Percentiles rank a stretch among this genome's conserved stretches.
Conservation (phyloP, 345 rosid genomes). For the Linum lewisii region DNA sequence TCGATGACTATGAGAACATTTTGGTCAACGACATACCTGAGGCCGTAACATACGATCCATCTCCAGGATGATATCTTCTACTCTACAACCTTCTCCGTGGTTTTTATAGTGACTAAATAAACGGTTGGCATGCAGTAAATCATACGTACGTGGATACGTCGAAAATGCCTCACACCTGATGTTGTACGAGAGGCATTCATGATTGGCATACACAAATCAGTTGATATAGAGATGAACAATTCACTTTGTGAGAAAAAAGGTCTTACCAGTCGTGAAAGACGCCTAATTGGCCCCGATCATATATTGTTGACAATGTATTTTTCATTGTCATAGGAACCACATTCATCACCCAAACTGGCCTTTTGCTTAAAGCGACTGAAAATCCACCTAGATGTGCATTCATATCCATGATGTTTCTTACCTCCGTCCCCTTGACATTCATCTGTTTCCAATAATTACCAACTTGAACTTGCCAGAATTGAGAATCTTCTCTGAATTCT, state of each 20-base stretch:
- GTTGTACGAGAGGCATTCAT: slow-evolving; percentile 2
- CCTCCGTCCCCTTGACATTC: slow-evolving; percentile 38
- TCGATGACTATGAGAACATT: too few relatives aligned
- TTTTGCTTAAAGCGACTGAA: slow-evolving; percentile 47
- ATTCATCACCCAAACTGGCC: slow-evolving; percentile 92
- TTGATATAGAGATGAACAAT: slow-evolving; percentile 7
- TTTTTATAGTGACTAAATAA: slow-evolving; percentile 51
- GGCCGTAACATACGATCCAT: slow-evolving; percentile 83
- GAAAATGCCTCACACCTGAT: slow-evolving; percentile 93
- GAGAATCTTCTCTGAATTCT: slow-evolving; percentile 44
- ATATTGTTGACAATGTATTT: slow-evolving; percentile 68
- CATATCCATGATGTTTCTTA: slow-evolving; percentile 88
- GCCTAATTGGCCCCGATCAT: slow-evolving; percentile 64
- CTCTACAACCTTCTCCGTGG: slow-evolving; percentile 45
- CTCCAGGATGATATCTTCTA: slow-evolving; percentile 87
- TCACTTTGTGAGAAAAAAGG: background rate
- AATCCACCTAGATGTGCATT: slow-evolving; percentile 80
- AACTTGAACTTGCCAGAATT: slow-evolving; percentile 72
- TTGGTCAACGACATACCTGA: slow-evolving; percentile 35
- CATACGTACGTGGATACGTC: slow-evolving; percentile 84
- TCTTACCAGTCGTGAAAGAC: slow-evolving; percentile 89
- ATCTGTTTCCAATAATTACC: slow-evolving; percentile 56
- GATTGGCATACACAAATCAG: background rate
- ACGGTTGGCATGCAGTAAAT: slow-evolving; percentile 68
- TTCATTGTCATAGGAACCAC: slow-evolving; percentile 57